These are phyloP conservation scores for Crotalaria pallida DNA, from an alignment of 306 rosid species.

Conservation along the genomic window DNA sequence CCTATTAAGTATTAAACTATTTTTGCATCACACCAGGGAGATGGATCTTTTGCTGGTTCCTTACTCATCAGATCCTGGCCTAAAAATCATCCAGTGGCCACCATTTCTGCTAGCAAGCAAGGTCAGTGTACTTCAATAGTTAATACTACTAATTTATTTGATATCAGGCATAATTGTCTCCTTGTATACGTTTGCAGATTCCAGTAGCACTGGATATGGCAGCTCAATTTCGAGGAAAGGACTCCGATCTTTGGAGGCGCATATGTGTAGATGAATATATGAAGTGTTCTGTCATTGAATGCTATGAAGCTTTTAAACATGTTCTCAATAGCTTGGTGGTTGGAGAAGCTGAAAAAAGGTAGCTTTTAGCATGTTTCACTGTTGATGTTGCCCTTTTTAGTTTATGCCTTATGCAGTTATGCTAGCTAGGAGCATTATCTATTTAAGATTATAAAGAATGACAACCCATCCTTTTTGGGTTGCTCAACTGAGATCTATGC, in stretches of 20 bases:
- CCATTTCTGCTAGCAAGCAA: constrained; percentile 98
- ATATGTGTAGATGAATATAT: constrained; percentile 85
- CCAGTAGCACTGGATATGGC: constrained; percentile 96
- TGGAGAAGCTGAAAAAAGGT: constrained; percentile 93
- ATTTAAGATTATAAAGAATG: not conserved
- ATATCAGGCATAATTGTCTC: constrained; percentile 25
- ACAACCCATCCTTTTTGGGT: not conserved
- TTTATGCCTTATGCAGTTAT: constrained; percentile 16
- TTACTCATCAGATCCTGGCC: constrained; percentile 83
- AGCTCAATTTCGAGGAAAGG: constrained; percentile 77
- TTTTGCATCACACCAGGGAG: constrained; percentile 67
- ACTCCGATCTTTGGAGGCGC: constrained; percentile 92
- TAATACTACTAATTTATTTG: constrained; percentile 8
- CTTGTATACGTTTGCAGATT: constrained; percentile 51
- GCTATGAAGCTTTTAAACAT: constrained; percentile 79
- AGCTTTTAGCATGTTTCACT: constrained; percentile 14
- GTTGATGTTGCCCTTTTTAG: constrained; percentile 17
- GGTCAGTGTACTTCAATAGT: constrained; percentile 39
- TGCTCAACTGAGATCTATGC: not conserved
- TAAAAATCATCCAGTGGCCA: constrained; percentile 95
- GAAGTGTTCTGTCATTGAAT: constrained; percentile 93
- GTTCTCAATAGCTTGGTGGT: constrained; percentile 61
- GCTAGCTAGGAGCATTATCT: not conserved
- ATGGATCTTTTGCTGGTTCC: constrained; percentile 93
- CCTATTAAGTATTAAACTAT: constrained; percentile 25